Percentiles rank a stretch among this genome's conserved stretches.
These are phyloP conservation scores for Populus nigra DNA, from an alignment of 345 rosid species.

Conservation along the genomic window DNA sequence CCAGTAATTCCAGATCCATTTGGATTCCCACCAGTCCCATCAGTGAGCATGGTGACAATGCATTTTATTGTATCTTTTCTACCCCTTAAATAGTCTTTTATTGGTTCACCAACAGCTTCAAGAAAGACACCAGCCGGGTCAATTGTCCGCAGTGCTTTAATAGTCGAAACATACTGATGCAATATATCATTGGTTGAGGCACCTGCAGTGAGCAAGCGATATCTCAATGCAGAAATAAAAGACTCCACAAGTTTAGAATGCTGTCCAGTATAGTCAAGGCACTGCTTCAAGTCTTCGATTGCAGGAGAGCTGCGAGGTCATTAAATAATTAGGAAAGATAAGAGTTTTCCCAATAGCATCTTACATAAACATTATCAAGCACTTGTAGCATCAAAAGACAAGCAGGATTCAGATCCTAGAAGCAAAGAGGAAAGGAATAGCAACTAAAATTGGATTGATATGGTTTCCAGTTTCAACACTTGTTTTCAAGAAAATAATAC, in stretches of 20 bases:
- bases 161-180: constrained; percentile 95
- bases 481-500: neutral
- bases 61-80: constrained; percentile 95
- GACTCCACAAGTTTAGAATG: constrained; percentile 93
- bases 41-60: constrained; percentile 97
- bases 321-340: constrained; percentile 10
- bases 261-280: constrained; percentile 93
- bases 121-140: constrained; percentile 93
- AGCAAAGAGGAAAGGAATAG: neutral
- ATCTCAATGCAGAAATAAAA: constrained; percentile 79
- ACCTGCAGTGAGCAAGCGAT: constrained; percentile 93
- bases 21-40: constrained; percentile 79
- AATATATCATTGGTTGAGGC: constrained; percentile 99
- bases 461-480: too few relatives aligned
- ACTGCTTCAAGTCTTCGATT: constrained; percentile 90
- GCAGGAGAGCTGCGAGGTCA: constrained; percentile 70
- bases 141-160: constrained; percentile 88
- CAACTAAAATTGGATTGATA: neutral
- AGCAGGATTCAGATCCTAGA: neutral
- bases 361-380: neutral
- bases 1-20: constrained; percentile 80
- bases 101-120: constrained; percentile 95
- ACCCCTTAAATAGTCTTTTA: constrained; percentile 85
- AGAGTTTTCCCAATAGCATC: constrained; percentile 11
- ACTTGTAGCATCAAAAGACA: neutral